Percentiles rank a stretch among this genome's conserved stretches.
These are phyloP conservation scores for Noccaea bulbosa DNA, from an alignment of 345 rosid genomes.

Conservation along the genomic window DNA sequence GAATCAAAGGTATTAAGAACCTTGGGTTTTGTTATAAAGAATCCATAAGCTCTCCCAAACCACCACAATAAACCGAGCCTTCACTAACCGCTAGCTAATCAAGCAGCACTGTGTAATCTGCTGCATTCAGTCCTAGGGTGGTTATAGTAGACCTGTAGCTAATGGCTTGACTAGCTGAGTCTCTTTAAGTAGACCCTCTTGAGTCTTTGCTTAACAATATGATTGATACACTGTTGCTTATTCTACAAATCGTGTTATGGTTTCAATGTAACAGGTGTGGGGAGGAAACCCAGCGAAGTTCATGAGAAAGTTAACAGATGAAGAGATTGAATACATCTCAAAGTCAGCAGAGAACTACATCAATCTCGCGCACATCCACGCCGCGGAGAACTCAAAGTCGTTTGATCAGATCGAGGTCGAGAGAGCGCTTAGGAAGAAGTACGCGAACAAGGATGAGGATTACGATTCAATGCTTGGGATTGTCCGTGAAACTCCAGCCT, in stretches of 20 bases:
- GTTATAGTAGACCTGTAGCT: constrained; percentile 12
- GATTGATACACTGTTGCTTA: background rate
- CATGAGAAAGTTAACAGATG: constrained; percentile 81
- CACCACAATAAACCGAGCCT: background rate
- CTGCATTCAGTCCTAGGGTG: background rate
- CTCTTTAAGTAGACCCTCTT: background rate
- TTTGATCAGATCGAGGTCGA: constrained; percentile 76
- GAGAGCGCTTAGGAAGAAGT: constrained; percentile 77
- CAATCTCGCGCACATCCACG: constrained; percentile 80
- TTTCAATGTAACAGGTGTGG: constrained; percentile 65
- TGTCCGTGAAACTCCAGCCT: constrained; percentile 74
- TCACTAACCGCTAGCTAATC: background rate
- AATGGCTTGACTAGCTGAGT: background rate
- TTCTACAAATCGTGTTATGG: background rate
- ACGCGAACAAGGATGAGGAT: constrained; percentile 75
- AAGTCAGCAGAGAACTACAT: constrained; percentile 76
- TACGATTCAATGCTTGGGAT: constrained; percentile 93
- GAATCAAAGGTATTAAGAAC: background rate
- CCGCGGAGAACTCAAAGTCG: constrained; percentile 78
- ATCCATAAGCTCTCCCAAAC: background rate
- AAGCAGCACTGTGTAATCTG: background rate
- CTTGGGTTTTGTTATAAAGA: background rate
- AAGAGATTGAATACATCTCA: constrained; percentile 77
- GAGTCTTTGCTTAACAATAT: background rate
- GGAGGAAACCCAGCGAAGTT: constrained; percentile 94